A percentile compares a stretch with the other conserved stretches of the same genome.
Conservation (phyloP, 495 filamentous ascomycete species). For the Penicillium crystallinum region DNA sequence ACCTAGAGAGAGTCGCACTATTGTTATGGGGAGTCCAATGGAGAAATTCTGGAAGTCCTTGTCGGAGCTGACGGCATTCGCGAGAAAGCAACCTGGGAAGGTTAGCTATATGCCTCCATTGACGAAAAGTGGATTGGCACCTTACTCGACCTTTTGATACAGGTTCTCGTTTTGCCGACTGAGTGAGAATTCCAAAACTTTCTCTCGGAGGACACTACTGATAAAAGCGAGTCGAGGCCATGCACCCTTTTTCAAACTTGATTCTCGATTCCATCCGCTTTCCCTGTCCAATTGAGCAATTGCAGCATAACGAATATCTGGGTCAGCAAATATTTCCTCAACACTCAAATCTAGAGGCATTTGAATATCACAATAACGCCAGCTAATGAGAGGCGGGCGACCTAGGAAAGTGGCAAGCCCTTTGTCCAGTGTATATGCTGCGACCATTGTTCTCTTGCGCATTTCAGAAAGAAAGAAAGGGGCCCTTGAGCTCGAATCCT, state of each 20-base stretch:
- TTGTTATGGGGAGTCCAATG: no score
- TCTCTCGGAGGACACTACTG: constrained; percentile 43
- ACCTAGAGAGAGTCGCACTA: no score
- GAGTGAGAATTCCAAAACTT: constrained; percentile 51
- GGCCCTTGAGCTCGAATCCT: constrained; percentile 26
- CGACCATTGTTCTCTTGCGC: constrained; percentile 43
- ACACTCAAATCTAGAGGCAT: constrained; percentile 50
- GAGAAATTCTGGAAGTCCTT: no score
- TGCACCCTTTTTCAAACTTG: constrained; percentile 20
- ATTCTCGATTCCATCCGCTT: constrained; percentile 47
- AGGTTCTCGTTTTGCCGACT: constrained; percentile 25
- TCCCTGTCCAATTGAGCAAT: constrained; percentile 34
- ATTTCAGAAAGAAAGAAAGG: constrained; percentile 45
- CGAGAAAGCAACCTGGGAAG: constrained; percentile 7
- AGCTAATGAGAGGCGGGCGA: constrained; percentile 46
- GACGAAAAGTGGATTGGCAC: neutral
- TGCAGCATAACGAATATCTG: constrained; percentile 27
- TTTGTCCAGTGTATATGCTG: constrained; percentile 45
- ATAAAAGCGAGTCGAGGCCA: constrained; percentile 38
- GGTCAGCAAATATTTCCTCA: constrained; percentile 39
- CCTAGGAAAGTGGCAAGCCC: constrained; percentile 45
- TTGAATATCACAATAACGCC: constrained; percentile 46
- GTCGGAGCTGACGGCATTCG: constrained; percentile 8
- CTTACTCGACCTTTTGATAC: constrained; percentile 19
- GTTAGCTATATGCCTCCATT: neutral